Conservation (phyloP, 352 stramenopile genomes). For the Sclerospora graminicola region DNA sequence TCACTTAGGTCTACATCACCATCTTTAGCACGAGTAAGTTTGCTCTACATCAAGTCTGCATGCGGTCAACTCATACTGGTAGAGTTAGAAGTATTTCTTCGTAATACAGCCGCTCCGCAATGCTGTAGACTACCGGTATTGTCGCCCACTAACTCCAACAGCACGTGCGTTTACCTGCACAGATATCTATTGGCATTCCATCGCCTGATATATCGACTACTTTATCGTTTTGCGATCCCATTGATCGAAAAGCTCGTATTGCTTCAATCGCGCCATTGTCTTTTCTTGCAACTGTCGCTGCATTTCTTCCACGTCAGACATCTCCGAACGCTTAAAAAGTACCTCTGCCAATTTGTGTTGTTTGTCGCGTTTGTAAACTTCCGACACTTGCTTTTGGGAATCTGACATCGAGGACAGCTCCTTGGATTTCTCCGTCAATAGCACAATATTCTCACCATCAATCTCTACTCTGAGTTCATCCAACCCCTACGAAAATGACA, state of each 20-base stretch:
- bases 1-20: no score
- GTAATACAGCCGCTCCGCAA: no score
- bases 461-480: constrained; percentile 28
- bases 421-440: constrained; percentile 14
- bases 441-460: constrained; percentile 32
- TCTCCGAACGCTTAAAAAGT: constrained; percentile 26
- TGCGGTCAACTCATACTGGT: no score
- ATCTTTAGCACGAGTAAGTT: no score
- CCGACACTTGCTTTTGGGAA: constrained; percentile 13
- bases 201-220: constrained; percentile 1
- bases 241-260: constrained; percentile 17
- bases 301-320: constrained; percentile 34
- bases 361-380: constrained; percentile 30
- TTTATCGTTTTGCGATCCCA: constrained; percentile 7
- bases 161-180: no score
- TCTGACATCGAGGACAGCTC: constrained; percentile 7
- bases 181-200: no score
- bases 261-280: constrained; percentile 37
- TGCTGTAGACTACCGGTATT: no score
- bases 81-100: no score
- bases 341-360: constrained; percentile 32
- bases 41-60: no score
- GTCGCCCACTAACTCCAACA: no score
- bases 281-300: constrained; percentile 46
- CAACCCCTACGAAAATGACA: constrained; percentile 17